A percentile compares a stretch with the other conserved stretches of the same genome.
These are phyloP conservation scores for Megacollybia marginata DNA, from an alignment of 768 basidiomycete species.

Conservation along the genomic window DNA sequence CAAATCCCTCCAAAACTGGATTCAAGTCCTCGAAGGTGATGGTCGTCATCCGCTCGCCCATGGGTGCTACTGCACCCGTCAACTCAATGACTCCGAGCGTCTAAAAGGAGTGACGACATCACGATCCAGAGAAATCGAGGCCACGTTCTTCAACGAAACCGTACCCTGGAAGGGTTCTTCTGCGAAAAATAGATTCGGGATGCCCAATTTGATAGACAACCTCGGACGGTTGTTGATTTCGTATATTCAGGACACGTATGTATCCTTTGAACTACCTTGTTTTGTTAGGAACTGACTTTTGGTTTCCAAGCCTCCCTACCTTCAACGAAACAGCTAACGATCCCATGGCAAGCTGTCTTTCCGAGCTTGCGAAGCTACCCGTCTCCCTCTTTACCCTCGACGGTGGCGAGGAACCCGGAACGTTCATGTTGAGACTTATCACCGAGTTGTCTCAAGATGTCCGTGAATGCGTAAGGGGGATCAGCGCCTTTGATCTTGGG, in stretches of 20 bases:
- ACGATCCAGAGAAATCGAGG: slow-evolving; percentile 25
- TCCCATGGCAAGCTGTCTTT: slow-evolving; percentile 17
- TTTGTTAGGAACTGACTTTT: background rate
- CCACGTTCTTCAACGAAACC: slow-evolving; percentile 24
- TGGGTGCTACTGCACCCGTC: slow-evolving; percentile 37
- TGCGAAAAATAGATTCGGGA: slow-evolving; percentile 26
- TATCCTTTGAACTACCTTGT: background rate
- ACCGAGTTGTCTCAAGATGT: slow-evolving; percentile 25
- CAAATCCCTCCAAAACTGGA: slow-evolving; percentile 29
- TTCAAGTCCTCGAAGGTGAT: slow-evolving; percentile 32
- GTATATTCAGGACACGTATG: slow-evolving; percentile 25
- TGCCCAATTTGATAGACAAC: slow-evolving; percentile 22
- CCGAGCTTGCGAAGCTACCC: slow-evolving; percentile 21
- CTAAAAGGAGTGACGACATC: slow-evolving; percentile 17
- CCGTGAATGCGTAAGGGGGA: slow-evolving; percentile 20
- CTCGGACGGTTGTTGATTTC: slow-evolving; percentile 28
- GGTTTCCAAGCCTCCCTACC: slow-evolving; percentile 11
- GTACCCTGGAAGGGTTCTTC: slow-evolving; percentile 27
- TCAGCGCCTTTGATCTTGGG: background rate
- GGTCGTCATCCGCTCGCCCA: slow-evolving; percentile 27
- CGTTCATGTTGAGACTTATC: slow-evolving; percentile 26
- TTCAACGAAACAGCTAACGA: slow-evolving; percentile 18
- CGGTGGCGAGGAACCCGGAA: slow-evolving; percentile 22
- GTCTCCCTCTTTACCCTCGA: slow-evolving; percentile 11
- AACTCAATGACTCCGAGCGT: slow-evolving; percentile 31